Evolutionary conservation across 2,329 filamentous ascomycete species (phyloP).

Genomic region (Sclerotinia sclerotiorum): DNA sequence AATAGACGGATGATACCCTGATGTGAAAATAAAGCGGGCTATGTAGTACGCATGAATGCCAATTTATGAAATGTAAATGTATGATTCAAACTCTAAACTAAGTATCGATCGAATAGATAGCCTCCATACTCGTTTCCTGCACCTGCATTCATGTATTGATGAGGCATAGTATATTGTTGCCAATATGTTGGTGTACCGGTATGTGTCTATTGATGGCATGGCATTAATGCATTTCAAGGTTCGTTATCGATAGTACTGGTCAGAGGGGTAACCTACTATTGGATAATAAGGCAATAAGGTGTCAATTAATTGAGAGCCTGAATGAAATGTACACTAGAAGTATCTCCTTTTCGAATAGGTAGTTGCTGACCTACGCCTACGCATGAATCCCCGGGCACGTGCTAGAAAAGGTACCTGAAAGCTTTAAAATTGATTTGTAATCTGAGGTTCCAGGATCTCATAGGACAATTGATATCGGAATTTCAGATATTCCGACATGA

Average conservation of each 20-base stretch:
- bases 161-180: background rate
- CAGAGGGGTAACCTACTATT: background rate
- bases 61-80: background rate
- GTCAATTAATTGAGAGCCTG: background rate
- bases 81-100: background rate
- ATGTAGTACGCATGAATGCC: background rate
- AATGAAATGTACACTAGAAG: too few species aligned
- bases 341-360: background rate
- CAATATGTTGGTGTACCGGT: too few species aligned
- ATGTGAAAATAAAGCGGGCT: background rate
- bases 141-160: slow-evolving; percentile 11
- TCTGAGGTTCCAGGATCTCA: too few species aligned
- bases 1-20: background rate
- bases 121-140: background rate
- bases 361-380: too few species aligned
- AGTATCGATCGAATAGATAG: background rate
- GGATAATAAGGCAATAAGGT: background rate
- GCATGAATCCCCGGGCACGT: too few species aligned
- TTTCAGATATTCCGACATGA: too few species aligned
- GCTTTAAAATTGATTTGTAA: too few species aligned
- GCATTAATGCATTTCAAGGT: background rate
- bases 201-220: background rate
- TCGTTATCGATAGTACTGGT: background rate
- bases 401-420: too few species aligned
- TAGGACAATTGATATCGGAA: too few species aligned